Evolutionary conservation across 2,329 filamentous ascomycete genomes (phyloP).

Genomic region (Colletotrichum theobromicola): DNA sequence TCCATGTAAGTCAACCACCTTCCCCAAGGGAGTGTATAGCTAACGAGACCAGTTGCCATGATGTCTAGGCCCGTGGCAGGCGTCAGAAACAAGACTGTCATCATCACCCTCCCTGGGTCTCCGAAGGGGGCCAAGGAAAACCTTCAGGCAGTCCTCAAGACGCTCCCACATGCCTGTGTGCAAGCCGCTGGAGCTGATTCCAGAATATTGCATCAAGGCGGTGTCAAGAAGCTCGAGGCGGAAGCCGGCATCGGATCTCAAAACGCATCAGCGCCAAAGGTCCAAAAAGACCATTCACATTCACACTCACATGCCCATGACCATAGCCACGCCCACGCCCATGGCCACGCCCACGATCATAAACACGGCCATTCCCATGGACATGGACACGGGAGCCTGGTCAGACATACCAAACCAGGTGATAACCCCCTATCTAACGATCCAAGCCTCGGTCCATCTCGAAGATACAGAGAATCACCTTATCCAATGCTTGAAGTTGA

Average conservation of each 20-base stretch:
- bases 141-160: constrained; percentile 83
- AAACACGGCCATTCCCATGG: constrained; percentile 60
- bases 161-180: constrained; percentile 93
- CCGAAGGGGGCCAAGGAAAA: constrained; percentile 97
- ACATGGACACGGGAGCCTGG: constrained; percentile 69
- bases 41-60: constrained; percentile 74
- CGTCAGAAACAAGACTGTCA: constrained; percentile 78
- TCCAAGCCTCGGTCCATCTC: constrained; percentile 64
- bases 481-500: constrained; percentile 91
- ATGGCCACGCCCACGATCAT: constrained; percentile 60
- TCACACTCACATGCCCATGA: constrained; percentile 56
- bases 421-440: constrained; percentile 66
- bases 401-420: constrained; percentile 73
- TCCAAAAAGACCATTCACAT: constrained; percentile 56
- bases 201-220: constrained; percentile 77
- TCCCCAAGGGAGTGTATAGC: not conserved
- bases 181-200: constrained; percentile 88
- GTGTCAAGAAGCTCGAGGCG: constrained; percentile 81
- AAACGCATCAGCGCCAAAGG: not conserved
- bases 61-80: constrained; percentile 96
- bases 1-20: constrained; percentile 71
- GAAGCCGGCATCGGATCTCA: constrained; percentile 70
- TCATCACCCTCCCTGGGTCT: constrained; percentile 90
- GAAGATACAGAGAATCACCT: constrained; percentile 82
- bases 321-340: constrained; percentile 47